These are phyloP conservation scores for Nigrospora oryzae DNA, from an alignment of 2,329 filamentous ascomycete genomes.

Conservation along the genomic window DNA sequence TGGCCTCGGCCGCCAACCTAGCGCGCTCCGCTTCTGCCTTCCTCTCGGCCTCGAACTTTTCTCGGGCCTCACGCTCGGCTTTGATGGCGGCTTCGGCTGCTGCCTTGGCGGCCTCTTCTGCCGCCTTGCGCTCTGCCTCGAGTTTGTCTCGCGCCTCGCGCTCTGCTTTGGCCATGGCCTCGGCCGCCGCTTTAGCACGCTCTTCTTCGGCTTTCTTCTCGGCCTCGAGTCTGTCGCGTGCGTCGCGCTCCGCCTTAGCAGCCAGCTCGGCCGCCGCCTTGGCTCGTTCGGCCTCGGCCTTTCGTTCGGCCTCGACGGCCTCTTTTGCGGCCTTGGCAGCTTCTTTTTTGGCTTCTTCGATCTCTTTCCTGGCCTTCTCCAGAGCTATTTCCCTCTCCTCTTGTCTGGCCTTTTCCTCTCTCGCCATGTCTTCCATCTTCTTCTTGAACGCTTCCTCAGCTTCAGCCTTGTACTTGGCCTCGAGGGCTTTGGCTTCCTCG, in stretches of 20 bases:
- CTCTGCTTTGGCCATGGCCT: slow-evolving; percentile 21
- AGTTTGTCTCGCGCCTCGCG: slow-evolving; percentile 23
- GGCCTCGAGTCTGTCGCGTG: slow-evolving; percentile 22
- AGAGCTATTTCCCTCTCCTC: slow-evolving; percentile 27
- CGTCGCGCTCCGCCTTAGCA: slow-evolving; percentile 21
- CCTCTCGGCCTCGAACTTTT: slow-evolving; percentile 22
- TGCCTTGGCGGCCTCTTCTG: slow-evolving; percentile 33
- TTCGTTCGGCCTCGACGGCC: slow-evolving; percentile 27
- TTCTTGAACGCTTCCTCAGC: slow-evolving; percentile 33
- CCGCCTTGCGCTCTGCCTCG: slow-evolving; percentile 26
- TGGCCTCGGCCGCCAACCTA: no score
- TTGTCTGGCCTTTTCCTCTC: slow-evolving; percentile 22
- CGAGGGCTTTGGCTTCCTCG: slow-evolving; percentile 32
- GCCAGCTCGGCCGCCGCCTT: slow-evolving; percentile 22
- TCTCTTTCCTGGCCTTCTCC: slow-evolving; percentile 35
- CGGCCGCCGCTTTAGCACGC: slow-evolving; percentile 12
- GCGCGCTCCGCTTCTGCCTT: no score
- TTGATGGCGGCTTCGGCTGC: slow-evolving; percentile 35
- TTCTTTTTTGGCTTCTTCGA: slow-evolving; percentile 36
- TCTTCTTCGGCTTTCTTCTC: slow-evolving; percentile 19
- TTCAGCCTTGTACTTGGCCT: slow-evolving; percentile 34
- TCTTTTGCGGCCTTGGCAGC: slow-evolving; percentile 34
- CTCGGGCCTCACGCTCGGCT: slow-evolving; percentile 26
- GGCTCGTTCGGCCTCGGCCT: slow-evolving; percentile 25
- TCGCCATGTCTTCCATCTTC: slow-evolving; percentile 31